Evolutionary conservation across 352 stramenopile species (phyloP).

Genomic region (Pythium grandisporangium): DNA sequence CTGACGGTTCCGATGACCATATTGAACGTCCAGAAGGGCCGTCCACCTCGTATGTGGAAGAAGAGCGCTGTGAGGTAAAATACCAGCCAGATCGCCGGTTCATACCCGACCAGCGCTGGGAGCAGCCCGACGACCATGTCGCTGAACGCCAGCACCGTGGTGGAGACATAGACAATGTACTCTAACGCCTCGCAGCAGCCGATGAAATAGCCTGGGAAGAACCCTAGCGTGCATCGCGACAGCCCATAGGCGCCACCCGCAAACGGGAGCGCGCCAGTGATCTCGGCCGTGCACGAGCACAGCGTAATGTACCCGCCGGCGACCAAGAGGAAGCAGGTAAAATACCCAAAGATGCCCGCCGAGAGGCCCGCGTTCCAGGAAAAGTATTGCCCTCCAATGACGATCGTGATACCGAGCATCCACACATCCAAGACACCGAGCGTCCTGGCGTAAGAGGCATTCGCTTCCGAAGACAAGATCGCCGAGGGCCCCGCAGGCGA

Average conservation of each 20-base stretch:
- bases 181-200: slow-evolving; percentile 13
- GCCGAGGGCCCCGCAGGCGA: too few relatives aligned
- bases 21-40: slow-evolving; percentile 19
- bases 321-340: slow-evolving; percentile 6
- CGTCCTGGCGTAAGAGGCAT: too few relatives aligned
- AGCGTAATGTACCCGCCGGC: slow-evolving; percentile 14
- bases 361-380: slow-evolving; percentile 19
- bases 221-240: slow-evolving; percentile 14
- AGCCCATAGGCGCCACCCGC: slow-evolving; percentile 17
- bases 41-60: slow-evolving; percentile 9
- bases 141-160: slow-evolving; percentile 11
- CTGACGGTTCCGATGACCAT: slow-evolving; percentile 7
- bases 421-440: slow-evolving; percentile 18
- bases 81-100: slow-evolving; percentile 9
- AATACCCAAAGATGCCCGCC: slow-evolving; percentile 7
- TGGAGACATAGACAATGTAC: slow-evolving; percentile 18
- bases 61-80: slow-evolving; percentile 10
- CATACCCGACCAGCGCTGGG: background rate
- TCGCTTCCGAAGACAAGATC: too few relatives aligned
- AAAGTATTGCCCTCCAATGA: slow-evolving; percentile 20
- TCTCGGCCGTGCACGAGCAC: slow-evolving; percentile 13
- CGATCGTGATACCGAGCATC: slow-evolving; percentile 17
- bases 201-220: slow-evolving; percentile 13
- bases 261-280: slow-evolving; percentile 15
- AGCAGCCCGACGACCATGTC: slow-evolving; percentile 9